phyloP scores from a whole-genome alignment of 148 eudicot species.

The Bassia scoparia region DNA sequence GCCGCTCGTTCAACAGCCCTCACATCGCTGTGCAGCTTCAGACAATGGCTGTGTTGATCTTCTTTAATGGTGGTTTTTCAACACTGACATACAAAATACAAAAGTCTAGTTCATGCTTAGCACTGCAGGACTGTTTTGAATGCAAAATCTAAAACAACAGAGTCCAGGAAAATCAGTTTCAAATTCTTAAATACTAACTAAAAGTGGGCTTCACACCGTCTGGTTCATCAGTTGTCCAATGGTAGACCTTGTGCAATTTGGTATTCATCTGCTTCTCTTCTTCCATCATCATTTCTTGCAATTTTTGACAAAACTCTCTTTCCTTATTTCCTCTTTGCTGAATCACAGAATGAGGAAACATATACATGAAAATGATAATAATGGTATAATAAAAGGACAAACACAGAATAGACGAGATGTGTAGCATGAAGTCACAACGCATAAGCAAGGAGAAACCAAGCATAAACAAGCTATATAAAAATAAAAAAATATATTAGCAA shows the following conservation, averaged over 20 bases:
- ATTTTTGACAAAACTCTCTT: slow-evolving; percentile 75
- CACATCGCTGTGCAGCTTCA: too few species aligned
- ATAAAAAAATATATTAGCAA: too few species aligned
- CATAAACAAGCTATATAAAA: too few species aligned
- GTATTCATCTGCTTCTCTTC: slow-evolving; percentile 81
- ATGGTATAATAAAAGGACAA: too few species aligned
- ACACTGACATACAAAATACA: slow-evolving; percentile 36
- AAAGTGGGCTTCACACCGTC: slow-evolving; percentile 54
- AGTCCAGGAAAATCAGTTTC: background rate
- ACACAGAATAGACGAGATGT: too few species aligned
- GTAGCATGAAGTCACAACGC: too few species aligned
- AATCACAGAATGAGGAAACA: slow-evolving; percentile 5
- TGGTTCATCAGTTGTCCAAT: slow-evolving; percentile 90
- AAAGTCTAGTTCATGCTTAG: background rate
- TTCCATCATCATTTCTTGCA: slow-evolving; percentile 63
- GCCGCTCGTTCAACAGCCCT: too few species aligned
- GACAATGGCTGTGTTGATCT: too few species aligned
- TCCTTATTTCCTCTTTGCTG: slow-evolving; percentile 89
- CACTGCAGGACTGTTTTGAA: background rate
- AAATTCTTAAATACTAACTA: background rate
- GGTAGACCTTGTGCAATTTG: slow-evolving; percentile 93
- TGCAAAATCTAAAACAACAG: background rate
- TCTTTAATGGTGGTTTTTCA: slow-evolving; percentile 79
- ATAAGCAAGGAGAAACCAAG: too few species aligned
- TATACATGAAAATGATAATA: background rate